These are phyloP conservation scores for Lipomyces japonicus DNA, from an alignment of 805 yeast species.

Conservation along the genomic window DNA sequence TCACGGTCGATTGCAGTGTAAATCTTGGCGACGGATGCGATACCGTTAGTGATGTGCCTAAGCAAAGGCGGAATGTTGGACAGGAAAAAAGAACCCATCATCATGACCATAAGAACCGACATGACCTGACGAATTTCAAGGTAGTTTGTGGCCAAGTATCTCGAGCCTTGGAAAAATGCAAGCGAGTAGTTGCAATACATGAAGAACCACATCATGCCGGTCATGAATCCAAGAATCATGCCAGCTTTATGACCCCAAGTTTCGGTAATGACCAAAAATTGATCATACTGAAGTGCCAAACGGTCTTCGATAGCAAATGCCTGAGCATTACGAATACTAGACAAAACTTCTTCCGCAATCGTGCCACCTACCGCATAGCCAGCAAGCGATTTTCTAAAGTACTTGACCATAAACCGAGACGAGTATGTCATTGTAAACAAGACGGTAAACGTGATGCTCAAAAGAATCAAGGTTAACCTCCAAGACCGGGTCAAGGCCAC, in stretches of 20 bases:
- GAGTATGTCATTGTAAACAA: conserved; percentile 32
- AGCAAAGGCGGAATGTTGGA: conserved; percentile 43
- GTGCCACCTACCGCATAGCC: conserved; percentile 30
- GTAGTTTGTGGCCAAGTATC: conserved; percentile 29
- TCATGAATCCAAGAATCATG: conserved; percentile 1
- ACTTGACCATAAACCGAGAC: conserved; percentile 32
- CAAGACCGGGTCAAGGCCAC: conserved; percentile 40
- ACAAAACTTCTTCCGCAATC: conserved; percentile 43
- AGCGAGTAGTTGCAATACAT: conserved; percentile 32
- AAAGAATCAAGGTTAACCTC: conserved; percentile 39
- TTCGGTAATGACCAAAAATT: conserved; percentile 17
- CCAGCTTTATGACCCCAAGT: conserved; percentile 16
- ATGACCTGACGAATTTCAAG: conserved; percentile 22
- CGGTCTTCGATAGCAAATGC: conserved; percentile 44
- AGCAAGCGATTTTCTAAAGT: conserved; percentile 11
- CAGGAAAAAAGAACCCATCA: conserved; percentile 42
- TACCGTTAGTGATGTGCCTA: conserved; percentile 39
- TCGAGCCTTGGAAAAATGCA: conserved; percentile 37
- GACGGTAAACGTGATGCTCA: conserved; percentile 36
- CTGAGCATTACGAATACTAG: conserved; percentile 42
- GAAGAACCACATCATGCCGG: conserved; percentile 30
- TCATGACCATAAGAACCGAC: conserved; percentile 36
- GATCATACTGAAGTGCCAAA: conserved; percentile 31
- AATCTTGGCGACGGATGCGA: conserved; percentile 41
- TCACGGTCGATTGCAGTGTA: conserved; percentile 44